These are phyloP conservation scores for Colletotrichum sp. DNA, from an alignment of 2,329 filamentous ascomycete genomes.

Conservation along the genomic window DNA sequence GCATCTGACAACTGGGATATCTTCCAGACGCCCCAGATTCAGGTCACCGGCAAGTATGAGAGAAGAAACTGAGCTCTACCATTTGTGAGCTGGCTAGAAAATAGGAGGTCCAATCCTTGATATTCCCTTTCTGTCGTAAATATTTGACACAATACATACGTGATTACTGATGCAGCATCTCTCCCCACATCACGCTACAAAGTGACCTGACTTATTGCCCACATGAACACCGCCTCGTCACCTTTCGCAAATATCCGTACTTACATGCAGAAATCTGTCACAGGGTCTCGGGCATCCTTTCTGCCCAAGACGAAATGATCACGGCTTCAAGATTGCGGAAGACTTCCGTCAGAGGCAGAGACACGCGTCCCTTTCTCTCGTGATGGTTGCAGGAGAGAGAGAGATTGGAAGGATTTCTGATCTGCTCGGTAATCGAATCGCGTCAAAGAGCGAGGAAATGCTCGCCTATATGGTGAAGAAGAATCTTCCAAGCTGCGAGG, in stretches of 20 bases:
- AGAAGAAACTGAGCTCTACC: background rate
- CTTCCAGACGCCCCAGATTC: constrained; percentile 38
- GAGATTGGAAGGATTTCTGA: background rate
- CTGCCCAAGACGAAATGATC: background rate
- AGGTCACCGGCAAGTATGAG: constrained; percentile 27
- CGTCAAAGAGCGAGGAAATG: background rate
- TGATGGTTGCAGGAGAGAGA: background rate
- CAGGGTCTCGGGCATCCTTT: background rate
- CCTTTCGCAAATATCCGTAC: background rate
- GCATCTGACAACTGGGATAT: constrained; percentile 48
- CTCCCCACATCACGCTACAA: background rate
- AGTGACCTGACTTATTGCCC: background rate
- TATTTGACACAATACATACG: background rate
- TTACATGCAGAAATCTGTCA: background rate
- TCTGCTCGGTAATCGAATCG: background rate
- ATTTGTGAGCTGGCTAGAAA: background rate
- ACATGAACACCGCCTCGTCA: background rate
- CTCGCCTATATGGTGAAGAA: background rate
- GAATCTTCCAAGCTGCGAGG: background rate
- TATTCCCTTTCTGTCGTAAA: background rate
- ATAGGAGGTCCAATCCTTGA: background rate
- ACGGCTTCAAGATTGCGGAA: background rate
- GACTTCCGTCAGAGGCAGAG: background rate
- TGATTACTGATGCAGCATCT: background rate
- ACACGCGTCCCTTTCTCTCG: background rate